Evolutionary conservation across 768 basidiomycete species (phyloP), one percentile per base, ranked within the genome.

Genomic region (Amanita fuliginea): DNA sequence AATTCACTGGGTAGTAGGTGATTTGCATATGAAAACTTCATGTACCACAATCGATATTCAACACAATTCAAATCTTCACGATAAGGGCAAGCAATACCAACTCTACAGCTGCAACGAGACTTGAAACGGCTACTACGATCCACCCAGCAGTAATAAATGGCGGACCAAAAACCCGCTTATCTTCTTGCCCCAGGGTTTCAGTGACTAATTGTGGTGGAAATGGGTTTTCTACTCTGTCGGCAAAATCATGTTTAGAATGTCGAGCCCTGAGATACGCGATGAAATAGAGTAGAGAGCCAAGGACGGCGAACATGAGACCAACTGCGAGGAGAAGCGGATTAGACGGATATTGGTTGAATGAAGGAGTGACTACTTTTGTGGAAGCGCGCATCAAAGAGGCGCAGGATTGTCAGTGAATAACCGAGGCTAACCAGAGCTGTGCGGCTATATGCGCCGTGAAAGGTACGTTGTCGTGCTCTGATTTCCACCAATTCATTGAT

Each of bases 111-210:
- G 76, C 73, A 0, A 89, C 85, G 2, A 86, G 66, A 11, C 67
- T 56, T 0, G 80, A 71, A 6, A 90, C 76, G 10, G 72, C 66
- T 3, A 85, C 51, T 4, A 87, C 76, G 47, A 82, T 77, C 73
- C 82, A 76, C n/a, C 90, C 90, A 5, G 87, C 83, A 0, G 88
- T 88, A 14, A 81, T 61, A 59, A 91, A 91, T 1, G 86, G 85
- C 10, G 84, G 71, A 0, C 89, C 90, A 57, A 81, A 87, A 6
- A 83, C 69, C 0, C 83, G 73, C 41, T 69, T 72, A 26, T 70
- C 68, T 50, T 80, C 74, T 56, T 83, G 80, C 0, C 83, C 84
- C 24, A 73, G 70, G 1, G 82, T 83, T 46, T 71, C 67, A 4
- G 78, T 65, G 4, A 75, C 74, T 11, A 13, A 8, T 4, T 42